Evolutionary conservation across 495 filamentous ascomycete genomes (phyloP), one percentile per base, ranked within the genome.

Genomic region (Cenococcum geophilum): DNA sequence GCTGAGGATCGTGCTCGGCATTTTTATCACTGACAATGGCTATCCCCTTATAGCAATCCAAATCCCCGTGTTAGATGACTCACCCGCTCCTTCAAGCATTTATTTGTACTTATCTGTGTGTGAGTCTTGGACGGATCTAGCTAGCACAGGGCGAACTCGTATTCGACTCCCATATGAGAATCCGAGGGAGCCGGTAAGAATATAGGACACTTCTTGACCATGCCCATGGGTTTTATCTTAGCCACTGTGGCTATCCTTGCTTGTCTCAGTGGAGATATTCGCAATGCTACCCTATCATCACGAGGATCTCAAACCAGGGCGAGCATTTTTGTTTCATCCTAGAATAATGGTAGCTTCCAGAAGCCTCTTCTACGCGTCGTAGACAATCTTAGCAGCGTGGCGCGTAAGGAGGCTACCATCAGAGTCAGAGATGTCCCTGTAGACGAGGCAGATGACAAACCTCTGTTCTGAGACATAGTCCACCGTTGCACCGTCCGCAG

Each of bases 381-480:
- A 23, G 49, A 32, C 23, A 16, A 23, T 23, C 21, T 12, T 52
- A 52, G 49, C 20, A 9, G 49, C 49, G 49, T 52, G 49, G 49
- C 49, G 49, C 49, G 16, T 23, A 45, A 52, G 49, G 6, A 52
- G 49, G 49, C 49, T 5, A 16, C 23, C 21, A 52, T 52, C 25
- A 20, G 49, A 52, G 49, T 52, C 18, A 23, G 8, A 25, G 21
- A 18, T 12, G 49, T 25, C 54, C 54, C 37, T 56, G 54, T 25
- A 56, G 37, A 37, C 16, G 54, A 56, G 49, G 54, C 54, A 56
- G 54, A 56, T 56, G 54, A 56, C 54, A 56, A 32, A 40, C 16
- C 20, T 55, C 32, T 12, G 22, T 8, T 37, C 54, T 56, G 54
- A 56, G 54, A 56, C 54, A 56, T 34, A 6, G 14, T 10, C 54